Evolutionary conservation across 371 early-diverging fungal species (phyloP), one percentile per base, ranked within the genome.

Genomic region (Lichtheimia ramosa): DNA sequence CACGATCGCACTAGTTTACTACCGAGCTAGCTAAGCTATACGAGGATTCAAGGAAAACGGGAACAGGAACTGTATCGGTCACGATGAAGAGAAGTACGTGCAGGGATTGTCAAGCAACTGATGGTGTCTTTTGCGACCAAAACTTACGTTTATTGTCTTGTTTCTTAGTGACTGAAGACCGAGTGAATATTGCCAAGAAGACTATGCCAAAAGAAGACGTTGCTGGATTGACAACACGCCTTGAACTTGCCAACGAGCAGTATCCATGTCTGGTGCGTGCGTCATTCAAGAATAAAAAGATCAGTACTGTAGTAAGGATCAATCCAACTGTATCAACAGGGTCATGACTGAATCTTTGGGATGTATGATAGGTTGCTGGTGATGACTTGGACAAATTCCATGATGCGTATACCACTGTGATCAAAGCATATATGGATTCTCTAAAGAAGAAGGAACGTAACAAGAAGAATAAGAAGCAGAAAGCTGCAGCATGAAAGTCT

Each of bases 61-160:
- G 81, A 63, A 71, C 73, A 57, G 78, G 81, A 63, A 73, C 66
- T 8, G 81, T 77, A 7, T 58, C 69, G 34, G 78, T 77, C 5
- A 80, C 77, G 42, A 77, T 77, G 75, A 80, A 77, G 58, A 59
- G 78, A 77, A 74, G 77, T 77, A 77, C 67, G 58, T 18, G 13
- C 25, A 25, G 2, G 25, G 25, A 5, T 25, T 25, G 6, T 18
- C 13, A 50, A 15, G 14, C 42, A 14, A 56, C 15, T 34, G 15
- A 24, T 56, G 56, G 40, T 43, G 43, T 2, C 15, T 16, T 42
- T n/a, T 28, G 34, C 21, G 13, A 21, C 15, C 27, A 20, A n/a
- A 20, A 50, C 41, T 7, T n/a, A 48, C 25, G 15, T 14, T 7
- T 14, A 18, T 28, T 14, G 7, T 18, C 15, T 34, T 21, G 2